Base-by-base conservation (phyloP, 805 yeast species). In the Cyberlindnera suaveolens region DNA sequence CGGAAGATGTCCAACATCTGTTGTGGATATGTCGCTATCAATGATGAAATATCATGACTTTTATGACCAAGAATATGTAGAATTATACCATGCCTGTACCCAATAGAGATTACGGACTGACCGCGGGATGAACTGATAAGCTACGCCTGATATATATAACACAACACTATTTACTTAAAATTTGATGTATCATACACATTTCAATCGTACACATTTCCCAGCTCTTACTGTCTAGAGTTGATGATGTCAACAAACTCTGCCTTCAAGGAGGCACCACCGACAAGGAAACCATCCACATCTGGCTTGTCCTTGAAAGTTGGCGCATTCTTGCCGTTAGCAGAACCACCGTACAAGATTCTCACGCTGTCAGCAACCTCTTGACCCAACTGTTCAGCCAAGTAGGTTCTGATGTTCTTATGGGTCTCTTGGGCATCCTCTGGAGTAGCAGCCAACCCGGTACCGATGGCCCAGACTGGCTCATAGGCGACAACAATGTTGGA, bases 391-490 rank as follows among this genome's bases (percentile, higher is more conserved):
- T 76, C 71, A 57, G 78, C 73, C 67, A 93, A 78, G 78, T 77
- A 89, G 50, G 71, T 77, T 78, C 99, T 86, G 72, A 93, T 87
- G 57, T 76, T 77, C 65, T 78, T 77, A 75, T 93, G 99, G 62
- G 93, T 87, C 56, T 82, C 88, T 75, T 93, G 96, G 57, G 99
- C 99, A 66, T 93, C 99, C 56, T 85, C 86, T 57, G 99, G 89
- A 58, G 99, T 93, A 50, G 99, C 98, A 61, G 98, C 96, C 64
- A 93, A 80, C 65, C 99, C 99, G 58, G 98, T 90, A 68, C 99
- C 99, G 61, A 93, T 93, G 60, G 99, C 99, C 99, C 99, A 93
- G 57, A 93, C 96, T 60, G 99, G 99, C 76, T 93, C 99, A 75
- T 93, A 93, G 62, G 99, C 99, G 67, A 93, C 72, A 54, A 93